These are phyloP conservation scores for Schizophyllum amplum DNA, from an alignment of 1,284 basidiomycete species.

Conservation along the genomic window DNA sequence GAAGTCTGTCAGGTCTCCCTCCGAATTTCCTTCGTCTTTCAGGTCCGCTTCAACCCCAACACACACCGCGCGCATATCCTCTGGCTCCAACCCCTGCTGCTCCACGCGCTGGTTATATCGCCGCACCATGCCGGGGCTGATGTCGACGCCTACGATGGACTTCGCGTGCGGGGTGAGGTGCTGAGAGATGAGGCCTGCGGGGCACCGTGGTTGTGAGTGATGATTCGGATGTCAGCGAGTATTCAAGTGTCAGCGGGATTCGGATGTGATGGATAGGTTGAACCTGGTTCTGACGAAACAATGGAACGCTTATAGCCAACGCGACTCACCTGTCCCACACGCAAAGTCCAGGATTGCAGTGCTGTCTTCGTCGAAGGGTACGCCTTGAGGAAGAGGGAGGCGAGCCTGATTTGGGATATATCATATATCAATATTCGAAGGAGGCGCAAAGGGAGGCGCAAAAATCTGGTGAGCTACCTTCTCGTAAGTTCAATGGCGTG, in stretches of 20 bases:
- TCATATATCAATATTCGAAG: too few relatives aligned
- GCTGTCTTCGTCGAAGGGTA: slow-evolving; percentile 46
- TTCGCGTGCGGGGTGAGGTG: slow-evolving; percentile 45
- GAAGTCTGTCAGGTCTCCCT: slow-evolving; percentile 37
- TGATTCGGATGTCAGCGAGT: too few relatives aligned
- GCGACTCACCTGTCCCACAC: slow-evolving; percentile 50
- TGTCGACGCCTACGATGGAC: slow-evolving; percentile 60
- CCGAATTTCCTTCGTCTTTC: too few relatives aligned
- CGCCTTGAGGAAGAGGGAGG: slow-evolving; percentile 31
- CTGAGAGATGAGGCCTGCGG: slow-evolving; percentile 56
- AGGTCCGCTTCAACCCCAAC: too few relatives aligned
- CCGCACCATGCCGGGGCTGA: slow-evolving; percentile 57
- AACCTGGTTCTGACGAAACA: too few relatives aligned
- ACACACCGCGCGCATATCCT: slow-evolving; percentile 53
- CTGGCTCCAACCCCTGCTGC: slow-evolving; percentile 46
- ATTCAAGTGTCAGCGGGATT: too few relatives aligned
- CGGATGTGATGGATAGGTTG: too few relatives aligned
- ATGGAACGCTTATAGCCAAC: too few relatives aligned
- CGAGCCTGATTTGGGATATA: too few relatives aligned
- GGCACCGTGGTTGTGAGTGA: too few relatives aligned
- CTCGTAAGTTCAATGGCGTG: neutral
- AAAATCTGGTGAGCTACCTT: neutral
- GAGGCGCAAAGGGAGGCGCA: too few relatives aligned
- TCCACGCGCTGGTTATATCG: slow-evolving; percentile 47
- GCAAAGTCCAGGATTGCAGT: slow-evolving; percentile 63